These are phyloP conservation scores for Rhodamnia rubescens DNA, from an alignment of 345 rosid genomes.

Conservation along the genomic window DNA sequence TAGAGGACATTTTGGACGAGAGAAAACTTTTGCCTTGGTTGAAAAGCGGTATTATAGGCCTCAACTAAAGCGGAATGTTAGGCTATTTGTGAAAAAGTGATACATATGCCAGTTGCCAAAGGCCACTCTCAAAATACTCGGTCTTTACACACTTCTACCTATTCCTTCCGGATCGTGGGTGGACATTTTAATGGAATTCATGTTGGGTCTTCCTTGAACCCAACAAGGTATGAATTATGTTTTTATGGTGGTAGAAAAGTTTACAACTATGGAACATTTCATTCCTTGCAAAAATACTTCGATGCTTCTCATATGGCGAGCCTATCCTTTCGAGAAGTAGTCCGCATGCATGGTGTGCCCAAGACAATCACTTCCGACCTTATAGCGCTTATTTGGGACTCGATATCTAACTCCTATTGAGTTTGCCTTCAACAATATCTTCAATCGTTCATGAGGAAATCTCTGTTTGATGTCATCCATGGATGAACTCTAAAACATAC, in stretches of 20 bases:
- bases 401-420: too few relatives aligned
- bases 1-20: too few relatives aligned
- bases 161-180: neutral
- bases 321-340: neutral
- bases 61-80: neutral
- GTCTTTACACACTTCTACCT: neutral
- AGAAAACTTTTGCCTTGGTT: neutral
- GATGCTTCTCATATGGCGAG: neutral
- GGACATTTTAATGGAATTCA: neutral
- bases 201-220: neutral
- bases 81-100: neutral
- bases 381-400: neutral
- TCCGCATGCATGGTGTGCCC: neutral
- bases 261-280: neutral
- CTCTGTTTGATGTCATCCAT: neutral
- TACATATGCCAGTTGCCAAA: neutral
- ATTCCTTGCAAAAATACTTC: neutral
- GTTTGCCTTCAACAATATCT: too few relatives aligned
- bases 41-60: neutral
- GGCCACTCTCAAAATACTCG: neutral
- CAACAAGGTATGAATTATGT: neutral
- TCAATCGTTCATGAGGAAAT: neutral
- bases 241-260: neutral
- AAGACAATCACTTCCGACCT: neutral
- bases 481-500: neutral